Percentiles rank a stretch among this genome's conserved stretches.
Conservation (phyloP, 345 rosid species). For the Theobroma cacao region DNA sequence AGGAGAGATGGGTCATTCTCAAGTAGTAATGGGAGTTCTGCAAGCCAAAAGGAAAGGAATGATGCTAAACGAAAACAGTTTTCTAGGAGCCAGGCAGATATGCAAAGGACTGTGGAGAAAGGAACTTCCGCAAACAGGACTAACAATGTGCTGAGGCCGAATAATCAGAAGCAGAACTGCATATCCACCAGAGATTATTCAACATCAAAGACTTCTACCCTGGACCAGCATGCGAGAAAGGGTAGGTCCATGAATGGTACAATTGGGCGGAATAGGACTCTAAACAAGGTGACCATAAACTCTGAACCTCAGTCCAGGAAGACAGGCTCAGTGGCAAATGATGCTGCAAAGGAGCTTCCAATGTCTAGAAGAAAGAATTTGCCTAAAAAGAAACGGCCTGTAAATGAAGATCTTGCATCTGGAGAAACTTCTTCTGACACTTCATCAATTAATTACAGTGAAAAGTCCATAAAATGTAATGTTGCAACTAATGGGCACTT, state of each 20-base stretch:
- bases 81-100: constrained; percentile 33
- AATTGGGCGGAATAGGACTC: constrained; percentile 32
- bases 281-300: constrained; percentile 36
- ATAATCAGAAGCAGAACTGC: constrained; percentile 74
- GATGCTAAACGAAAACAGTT: constrained; percentile 36
- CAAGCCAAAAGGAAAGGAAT: constrained; percentile 46
- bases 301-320: constrained; percentile 36
- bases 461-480: constrained; percentile 41
- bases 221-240: constrained; percentile 39
- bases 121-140: constrained; percentile 34
- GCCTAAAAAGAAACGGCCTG: constrained; percentile 40
- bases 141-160: constrained; percentile 49
- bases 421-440: constrained; percentile 31
- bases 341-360: constrained; percentile 35
- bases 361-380: constrained; percentile 38
- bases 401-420: constrained; percentile 27
- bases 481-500: constrained; percentile 33
- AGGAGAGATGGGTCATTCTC: constrained; percentile 40
- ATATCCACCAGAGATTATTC: constrained; percentile 29
- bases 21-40: constrained; percentile 27
- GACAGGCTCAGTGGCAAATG: constrained; percentile 21
- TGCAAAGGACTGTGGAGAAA: constrained; percentile 33
- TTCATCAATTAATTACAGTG: constrained; percentile 34
- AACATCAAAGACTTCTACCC: constrained; percentile 30
- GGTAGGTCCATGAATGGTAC: constrained; percentile 31